phyloP scores from a whole-genome alignment of 2,329 filamentous ascomycete species.

The Aspergillus persii region DNA sequence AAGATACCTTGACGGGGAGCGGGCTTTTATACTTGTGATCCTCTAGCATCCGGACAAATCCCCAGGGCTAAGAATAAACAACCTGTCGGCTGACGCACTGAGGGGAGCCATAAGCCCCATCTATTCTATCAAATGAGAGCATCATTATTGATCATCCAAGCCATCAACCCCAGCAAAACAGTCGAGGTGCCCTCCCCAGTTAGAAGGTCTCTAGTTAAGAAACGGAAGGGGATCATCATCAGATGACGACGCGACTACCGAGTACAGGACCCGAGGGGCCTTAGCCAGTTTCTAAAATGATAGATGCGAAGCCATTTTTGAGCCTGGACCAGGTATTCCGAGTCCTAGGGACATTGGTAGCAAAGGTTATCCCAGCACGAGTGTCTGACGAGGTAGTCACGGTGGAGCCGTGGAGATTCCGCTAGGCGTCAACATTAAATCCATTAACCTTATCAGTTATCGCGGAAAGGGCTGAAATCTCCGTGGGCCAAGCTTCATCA shows the following conservation, averaged over 20 bases:
- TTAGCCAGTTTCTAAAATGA: not conserved
- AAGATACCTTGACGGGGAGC: not conserved
- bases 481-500: constrained; percentile 4
- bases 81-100: not conserved
- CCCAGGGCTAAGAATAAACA: not conserved
- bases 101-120: not conserved
- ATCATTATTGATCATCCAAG: not conserved
- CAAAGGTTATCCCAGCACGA: not conserved
- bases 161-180: not conserved
- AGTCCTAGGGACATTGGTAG: not conserved
- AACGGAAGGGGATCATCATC: not conserved
- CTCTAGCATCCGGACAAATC: not conserved
- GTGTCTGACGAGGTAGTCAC: not conserved
- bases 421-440: not conserved
- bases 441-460: not conserved
- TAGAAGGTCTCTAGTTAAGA: not conserved
- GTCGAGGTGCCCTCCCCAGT: not conserved
- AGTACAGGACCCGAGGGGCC: not conserved
- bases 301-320: not conserved
- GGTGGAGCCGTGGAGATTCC: not conserved
- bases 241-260: not conserved
- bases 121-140: not conserved
- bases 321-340: not conserved
- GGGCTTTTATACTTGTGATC: not conserved
- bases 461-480: not conserved